Evolutionary conservation across 169 alveolate species (phyloP).

Genomic region (Eimeria acervulina): DNA sequence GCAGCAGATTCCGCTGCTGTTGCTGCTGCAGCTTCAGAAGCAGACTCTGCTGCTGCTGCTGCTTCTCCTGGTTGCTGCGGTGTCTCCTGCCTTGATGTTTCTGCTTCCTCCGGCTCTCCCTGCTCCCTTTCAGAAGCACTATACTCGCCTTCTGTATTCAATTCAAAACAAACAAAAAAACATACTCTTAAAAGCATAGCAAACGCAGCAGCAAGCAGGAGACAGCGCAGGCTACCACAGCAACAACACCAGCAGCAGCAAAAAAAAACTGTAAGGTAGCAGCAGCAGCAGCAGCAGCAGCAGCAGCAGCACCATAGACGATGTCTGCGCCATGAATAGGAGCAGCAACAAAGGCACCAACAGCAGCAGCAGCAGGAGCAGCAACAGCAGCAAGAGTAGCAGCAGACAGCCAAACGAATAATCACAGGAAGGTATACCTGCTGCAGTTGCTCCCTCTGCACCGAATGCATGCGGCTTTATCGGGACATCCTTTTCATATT

Average conservation of each 20-base stretch:
- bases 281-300: not conserved
- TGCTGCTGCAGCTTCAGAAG: no score
- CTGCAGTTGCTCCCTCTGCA: conserved; percentile 1
- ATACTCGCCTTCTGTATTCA: not conserved
- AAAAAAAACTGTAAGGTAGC: not conserved
- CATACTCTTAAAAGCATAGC: not conserved
- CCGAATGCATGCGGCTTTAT: not conserved
- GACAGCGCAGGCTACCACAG: not conserved
- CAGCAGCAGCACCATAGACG: no score
- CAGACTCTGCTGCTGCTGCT: no score
- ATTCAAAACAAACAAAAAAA: not conserved
- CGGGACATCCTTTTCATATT: not conserved
- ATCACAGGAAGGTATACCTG: not conserved
- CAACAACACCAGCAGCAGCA: not conserved
- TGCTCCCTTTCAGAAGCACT: not conserved
- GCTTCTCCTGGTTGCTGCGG: no score
- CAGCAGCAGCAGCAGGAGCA: not conserved
- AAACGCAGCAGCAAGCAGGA: not conserved
- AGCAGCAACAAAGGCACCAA: not conserved
- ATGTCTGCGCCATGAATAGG: not conserved
- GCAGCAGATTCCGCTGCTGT: conserved; percentile 14
- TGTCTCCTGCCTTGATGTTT: not conserved
- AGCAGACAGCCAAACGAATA: not conserved
- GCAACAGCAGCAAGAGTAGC: not conserved
- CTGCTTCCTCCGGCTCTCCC: not conserved